Percentiles rank a stretch among this genome's conserved stretches.
Evolutionary conservation across 495 filamentous ascomycete genomes (phyloP).

Genomic region (Parmelia sp.): DNA sequence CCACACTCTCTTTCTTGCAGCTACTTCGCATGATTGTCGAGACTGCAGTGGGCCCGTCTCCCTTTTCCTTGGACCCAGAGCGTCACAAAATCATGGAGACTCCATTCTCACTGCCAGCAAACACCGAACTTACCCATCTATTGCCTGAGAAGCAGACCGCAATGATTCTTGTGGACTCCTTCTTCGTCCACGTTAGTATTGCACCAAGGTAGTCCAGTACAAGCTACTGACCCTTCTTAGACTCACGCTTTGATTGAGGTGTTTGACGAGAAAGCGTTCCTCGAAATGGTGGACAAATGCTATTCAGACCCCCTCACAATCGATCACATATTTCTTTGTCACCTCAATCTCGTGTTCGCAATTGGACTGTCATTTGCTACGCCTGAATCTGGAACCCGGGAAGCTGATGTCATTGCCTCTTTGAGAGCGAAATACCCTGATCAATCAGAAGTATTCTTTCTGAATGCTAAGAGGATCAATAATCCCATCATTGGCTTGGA

Average conservation of each 20-base stretch:
- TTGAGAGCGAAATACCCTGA: conserved; percentile 40
- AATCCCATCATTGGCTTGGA: conserved; percentile 53
- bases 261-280: conserved; percentile 46
- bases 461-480: conserved; percentile 48
- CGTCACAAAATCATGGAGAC: conserved; percentile 64
- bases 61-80: conserved; percentile 63
- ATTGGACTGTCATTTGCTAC: conserved; percentile 54
- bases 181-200: conserved; percentile 51
- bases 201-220: neutral
- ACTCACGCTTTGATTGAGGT: conserved; percentile 52
- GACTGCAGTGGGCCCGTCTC: conserved; percentile 55
- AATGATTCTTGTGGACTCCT: conserved; percentile 49
- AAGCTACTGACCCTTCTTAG: conserved; percentile 26
- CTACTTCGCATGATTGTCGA: conserved; percentile 67
- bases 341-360: conserved; percentile 51
- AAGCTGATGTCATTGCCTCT: conserved; percentile 46
- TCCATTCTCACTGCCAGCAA: conserved; percentile 42
- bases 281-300: conserved; percentile 42
- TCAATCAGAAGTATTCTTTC: conserved; percentile 54
- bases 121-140: conserved; percentile 40
- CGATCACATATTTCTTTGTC: conserved; percentile 46
- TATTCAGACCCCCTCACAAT: conserved; percentile 47
- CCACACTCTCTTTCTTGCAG: conserved; percentile 64
- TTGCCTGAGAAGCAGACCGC: conserved; percentile 51
- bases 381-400: conserved; percentile 40